A percentile compares a stretch with the other conserved stretches of the same genome.
These are phyloP conservation scores for Hippophae rhamnoides DNA, from an alignment of 306 rosid genomes.

Conservation along the genomic window DNA sequence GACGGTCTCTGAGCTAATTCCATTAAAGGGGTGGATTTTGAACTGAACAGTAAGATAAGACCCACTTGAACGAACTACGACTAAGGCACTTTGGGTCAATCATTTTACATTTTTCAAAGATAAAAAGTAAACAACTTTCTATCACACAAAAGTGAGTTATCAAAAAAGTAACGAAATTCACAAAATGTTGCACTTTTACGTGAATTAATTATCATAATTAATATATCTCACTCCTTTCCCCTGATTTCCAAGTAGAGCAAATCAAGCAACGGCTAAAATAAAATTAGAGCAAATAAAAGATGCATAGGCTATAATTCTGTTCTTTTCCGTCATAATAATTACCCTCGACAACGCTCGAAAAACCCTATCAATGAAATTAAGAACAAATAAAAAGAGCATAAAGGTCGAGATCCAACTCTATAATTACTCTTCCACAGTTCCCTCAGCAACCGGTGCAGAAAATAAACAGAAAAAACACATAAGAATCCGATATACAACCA, in stretches of 20 bases:
- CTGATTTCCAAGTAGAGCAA: conserved; percentile 12
- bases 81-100: not conserved
- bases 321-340: conserved; percentile 1
- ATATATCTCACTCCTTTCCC: conserved; percentile 2
- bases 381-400: not conserved
- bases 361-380: not conserved
- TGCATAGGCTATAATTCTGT: not conserved
- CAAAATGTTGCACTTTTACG: not conserved
- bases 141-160: not conserved
- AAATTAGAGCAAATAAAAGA: not conserved
- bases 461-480: not conserved
- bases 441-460: conserved; percentile 11
- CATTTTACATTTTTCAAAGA: not conserved
- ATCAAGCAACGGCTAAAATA: not conserved
- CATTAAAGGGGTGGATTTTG: not conserved
- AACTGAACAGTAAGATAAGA: not conserved
- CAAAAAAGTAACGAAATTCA: not conserved
- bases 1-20: not conserved
- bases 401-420: not conserved
- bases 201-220: not conserved
- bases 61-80: not conserved
- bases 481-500: not conserved
- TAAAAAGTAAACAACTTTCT: not conserved
- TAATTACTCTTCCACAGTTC: conserved; percentile 1
- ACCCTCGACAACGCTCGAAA: not conserved